Base-by-base conservation (phyloP, 2,329 filamentous ascomycete genomes). In the Coniochaeta hoffmannii region DNA sequence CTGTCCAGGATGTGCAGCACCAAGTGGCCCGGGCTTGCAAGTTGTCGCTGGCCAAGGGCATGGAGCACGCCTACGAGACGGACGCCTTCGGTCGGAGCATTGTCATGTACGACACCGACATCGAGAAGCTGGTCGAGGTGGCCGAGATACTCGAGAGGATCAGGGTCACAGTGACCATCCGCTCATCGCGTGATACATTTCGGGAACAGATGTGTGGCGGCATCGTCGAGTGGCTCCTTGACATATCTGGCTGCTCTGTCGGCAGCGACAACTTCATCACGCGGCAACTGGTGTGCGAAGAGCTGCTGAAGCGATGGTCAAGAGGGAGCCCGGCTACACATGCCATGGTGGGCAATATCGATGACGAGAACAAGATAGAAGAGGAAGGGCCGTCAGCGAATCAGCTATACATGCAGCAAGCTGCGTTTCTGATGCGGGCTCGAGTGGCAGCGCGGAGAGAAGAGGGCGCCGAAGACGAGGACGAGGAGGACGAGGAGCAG, bases 161-260 rank as follows among this genome's bases (percentile, higher is more conserved):
- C 69, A 92, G 96, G 67, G 85, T 99, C 56, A 97, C 94, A 0
- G 90, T 97, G 51, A 99, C 94, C 0, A 91, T 99, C 58, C 85
- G 94, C 46, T 96, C 93, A 10, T 85, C 94, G 5, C 83, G 95
- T 63, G 94, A 99, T 71, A 97, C 91, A 0, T 99, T 97, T 73
- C 83, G 94, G 57, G 94, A 99, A 68, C 89, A 97, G 68, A 99
- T 99, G 95, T 97, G 92, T 64, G 91, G 89, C n/a, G 90, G 91
- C 15, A 93, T 99, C 58, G 88, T 99, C 54, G 92, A 97, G 64
- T 99, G 95, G 95, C 80, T 99, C 19, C 82, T 86, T 53, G 95
- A 99, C 69, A 95, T 99, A 64, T 83, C 91, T 8, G 91, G 91
- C 30, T 97, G 92, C 70, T 88, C 85, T 54, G 88, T 96, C 50